A percentile compares a stretch with the other conserved stretches of the same genome.
These are phyloP conservation scores for Cicer bijugum DNA, from an alignment of 306 rosid species.

Conservation along the genomic window DNA sequence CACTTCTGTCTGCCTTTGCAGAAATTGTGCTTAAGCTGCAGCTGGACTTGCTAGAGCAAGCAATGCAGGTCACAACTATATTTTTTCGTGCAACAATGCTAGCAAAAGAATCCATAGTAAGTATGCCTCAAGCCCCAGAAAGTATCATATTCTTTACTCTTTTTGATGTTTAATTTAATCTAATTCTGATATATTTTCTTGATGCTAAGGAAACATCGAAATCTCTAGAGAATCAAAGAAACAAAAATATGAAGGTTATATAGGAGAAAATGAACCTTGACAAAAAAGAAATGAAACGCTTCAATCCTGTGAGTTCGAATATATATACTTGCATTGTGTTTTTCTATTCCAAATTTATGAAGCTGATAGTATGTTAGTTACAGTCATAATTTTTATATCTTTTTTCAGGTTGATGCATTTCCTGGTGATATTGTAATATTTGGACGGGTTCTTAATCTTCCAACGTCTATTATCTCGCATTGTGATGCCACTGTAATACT, in stretches of 20 bases:
- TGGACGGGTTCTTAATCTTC: no score
- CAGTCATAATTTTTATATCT: no score
- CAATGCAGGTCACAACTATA: slow-evolving; percentile 76
- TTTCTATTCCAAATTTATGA: no score
- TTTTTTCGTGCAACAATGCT: slow-evolving; percentile 85
- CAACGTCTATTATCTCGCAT: no score
- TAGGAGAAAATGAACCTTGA: slow-evolving; percentile 88
- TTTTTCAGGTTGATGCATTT: no score
- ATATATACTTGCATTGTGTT: no score
- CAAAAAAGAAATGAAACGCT: slow-evolving; percentile 81
- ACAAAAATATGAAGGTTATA: slow-evolving; percentile 75
- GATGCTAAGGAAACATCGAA: slow-evolving; percentile 69
- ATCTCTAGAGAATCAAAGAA: slow-evolving; percentile 70
- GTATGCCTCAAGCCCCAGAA: slow-evolving; percentile 46
- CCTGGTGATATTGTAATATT: no score
- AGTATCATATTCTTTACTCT: slow-evolving; percentile 2
- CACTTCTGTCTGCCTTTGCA: slow-evolving; percentile 91
- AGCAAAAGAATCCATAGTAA: slow-evolving; percentile 71
- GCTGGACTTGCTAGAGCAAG: slow-evolving; percentile 94
- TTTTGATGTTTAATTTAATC: slow-evolving; percentile 34
- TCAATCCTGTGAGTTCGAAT: slow-evolving; percentile 98
- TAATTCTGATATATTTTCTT: slow-evolving; percentile 43
- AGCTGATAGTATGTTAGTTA: no score
- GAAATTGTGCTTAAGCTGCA: slow-evolving; percentile 98
- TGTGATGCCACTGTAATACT: no score